phyloP scores from a whole-genome alignment of 2,329 filamentous ascomycete species.

The Microcera coccophila region DNA sequence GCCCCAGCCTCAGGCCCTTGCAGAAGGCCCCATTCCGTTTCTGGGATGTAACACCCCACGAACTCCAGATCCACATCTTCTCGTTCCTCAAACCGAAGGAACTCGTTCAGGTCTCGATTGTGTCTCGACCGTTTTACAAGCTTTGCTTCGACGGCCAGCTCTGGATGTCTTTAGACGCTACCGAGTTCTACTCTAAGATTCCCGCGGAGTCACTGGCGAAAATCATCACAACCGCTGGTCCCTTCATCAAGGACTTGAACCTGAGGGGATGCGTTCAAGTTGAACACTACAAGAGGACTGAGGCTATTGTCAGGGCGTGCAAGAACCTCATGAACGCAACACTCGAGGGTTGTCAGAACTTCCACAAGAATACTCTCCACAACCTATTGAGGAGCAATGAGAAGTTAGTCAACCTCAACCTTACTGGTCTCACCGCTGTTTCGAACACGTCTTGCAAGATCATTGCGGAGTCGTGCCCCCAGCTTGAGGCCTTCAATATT shows the following conservation, averaged over 20 bases:
- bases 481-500: slow-evolving; percentile 80
- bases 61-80: slow-evolving; percentile 76
- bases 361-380: slow-evolving; percentile 72
- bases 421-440: slow-evolving; percentile 75
- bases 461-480: slow-evolving; percentile 74
- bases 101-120: slow-evolving; percentile 71
- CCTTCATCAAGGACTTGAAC: slow-evolving; percentile 88
- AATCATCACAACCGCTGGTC: slow-evolving; percentile 79
- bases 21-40: slow-evolving; percentile 54
- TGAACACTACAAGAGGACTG: slow-evolving; percentile 71
- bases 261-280: slow-evolving; percentile 88
- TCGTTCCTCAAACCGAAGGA: slow-evolving; percentile 74
- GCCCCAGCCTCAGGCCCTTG: slow-evolving; percentile 13
- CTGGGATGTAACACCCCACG: slow-evolving; percentile 77
- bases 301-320: slow-evolving; percentile 78
- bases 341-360: slow-evolving; percentile 84
- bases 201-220: slow-evolving; percentile 77
- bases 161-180: slow-evolving; percentile 80
- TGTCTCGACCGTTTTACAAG: slow-evolving; percentile 73
- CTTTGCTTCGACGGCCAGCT: slow-evolving; percentile 93
- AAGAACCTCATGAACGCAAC: slow-evolving; percentile 83
- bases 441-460: slow-evolving; percentile 84
- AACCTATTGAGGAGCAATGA: slow-evolving; percentile 71
- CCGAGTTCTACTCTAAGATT: slow-evolving; percentile 83
- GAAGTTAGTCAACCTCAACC: slow-evolving; percentile 76